Conservation (phyloP, 208 protist species). For the Leishmania gerbilli region DNA sequence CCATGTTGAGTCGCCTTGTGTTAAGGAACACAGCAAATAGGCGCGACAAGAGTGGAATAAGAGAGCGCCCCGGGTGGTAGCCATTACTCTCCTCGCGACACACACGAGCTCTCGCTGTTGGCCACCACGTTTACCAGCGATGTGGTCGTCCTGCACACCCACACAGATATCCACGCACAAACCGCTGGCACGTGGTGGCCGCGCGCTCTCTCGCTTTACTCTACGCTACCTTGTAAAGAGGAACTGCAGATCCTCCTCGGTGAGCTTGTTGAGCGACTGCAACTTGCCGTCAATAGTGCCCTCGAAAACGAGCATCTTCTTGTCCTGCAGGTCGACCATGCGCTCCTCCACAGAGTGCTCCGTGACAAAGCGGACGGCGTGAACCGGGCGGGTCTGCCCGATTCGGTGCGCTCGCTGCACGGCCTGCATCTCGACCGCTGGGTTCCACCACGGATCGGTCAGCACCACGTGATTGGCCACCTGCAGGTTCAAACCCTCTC, state of each 20-base stretch:
- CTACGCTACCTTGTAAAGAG: constrained; percentile 75
- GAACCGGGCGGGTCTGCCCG: constrained; percentile 97
- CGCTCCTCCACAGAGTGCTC: constrained; percentile 90
- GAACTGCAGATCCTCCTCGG: constrained; percentile 89
- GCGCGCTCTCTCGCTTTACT: background rate
- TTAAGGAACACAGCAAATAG: background rate
- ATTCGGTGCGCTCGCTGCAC: constrained; percentile 98
- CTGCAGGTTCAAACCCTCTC: constrained; percentile 98
- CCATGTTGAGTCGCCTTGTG: background rate
- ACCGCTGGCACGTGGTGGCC: background rate
- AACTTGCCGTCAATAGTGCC: constrained; percentile 93
- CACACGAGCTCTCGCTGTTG: background rate
- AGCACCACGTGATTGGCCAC: constrained; percentile 98
- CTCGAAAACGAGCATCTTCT: constrained; percentile 95
- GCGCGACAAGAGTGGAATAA: background rate
- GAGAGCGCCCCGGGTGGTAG: background rate
- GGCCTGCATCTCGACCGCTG: constrained; percentile 98
- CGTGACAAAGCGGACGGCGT: constrained; percentile 96
- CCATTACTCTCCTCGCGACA: background rate
- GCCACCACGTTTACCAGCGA: background rate
- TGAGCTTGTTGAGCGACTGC: constrained; percentile 78
- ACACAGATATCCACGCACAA: background rate
- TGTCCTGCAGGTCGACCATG: constrained; percentile 93
- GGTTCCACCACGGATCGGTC: constrained; percentile 99
- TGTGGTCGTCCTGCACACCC: background rate